Percentiles rank a stretch among this genome's conserved stretches.
These are phyloP conservation scores for Leptodontidium sp. DNA, from an alignment of 2,329 filamentous ascomycete genomes.

Conservation along the genomic window DNA sequence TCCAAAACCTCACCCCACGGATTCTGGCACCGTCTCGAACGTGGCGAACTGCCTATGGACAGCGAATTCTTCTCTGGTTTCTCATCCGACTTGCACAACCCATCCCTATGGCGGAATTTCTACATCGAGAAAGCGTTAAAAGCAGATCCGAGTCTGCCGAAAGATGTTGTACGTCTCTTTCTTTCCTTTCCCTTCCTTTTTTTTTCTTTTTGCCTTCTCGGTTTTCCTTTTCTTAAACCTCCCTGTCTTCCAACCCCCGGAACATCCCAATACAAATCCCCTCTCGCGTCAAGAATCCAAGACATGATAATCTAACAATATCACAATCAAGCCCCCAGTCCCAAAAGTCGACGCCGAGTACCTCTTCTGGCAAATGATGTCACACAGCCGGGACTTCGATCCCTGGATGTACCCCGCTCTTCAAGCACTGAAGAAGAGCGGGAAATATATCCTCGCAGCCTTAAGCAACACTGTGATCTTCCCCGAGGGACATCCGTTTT, in stretches of 20 bases:
- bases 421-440: slow-evolving; percentile 68
- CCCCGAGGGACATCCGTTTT: slow-evolving; percentile 75
- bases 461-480: slow-evolving; percentile 92
- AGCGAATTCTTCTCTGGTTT: slow-evolving; percentile 79
- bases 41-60: slow-evolving; percentile 81
- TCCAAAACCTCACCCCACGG: slow-evolving; percentile 79
- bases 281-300: background rate
- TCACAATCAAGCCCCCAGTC: slow-evolving; percentile 61
- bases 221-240: no score
- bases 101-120: slow-evolving; percentile 65
- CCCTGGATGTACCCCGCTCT: slow-evolving; percentile 90
- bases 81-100: slow-evolving; percentile 73
- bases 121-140: slow-evolving; percentile 6
- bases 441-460: slow-evolving; percentile 77
- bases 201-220: background rate
- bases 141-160: slow-evolving; percentile 50
- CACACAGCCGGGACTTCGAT: slow-evolving; percentile 72
- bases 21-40: slow-evolving; percentile 88
- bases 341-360: slow-evolving; percentile 79
- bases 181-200: background rate
- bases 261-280: no score
- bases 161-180: slow-evolving; percentile 36
- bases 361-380: slow-evolving; percentile 95
- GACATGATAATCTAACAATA: background rate
- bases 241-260: no score